Evolutionary conservation across 2,329 filamentous ascomycete genomes (phyloP).

Genomic region (Hirsutella minnesotensis): DNA sequence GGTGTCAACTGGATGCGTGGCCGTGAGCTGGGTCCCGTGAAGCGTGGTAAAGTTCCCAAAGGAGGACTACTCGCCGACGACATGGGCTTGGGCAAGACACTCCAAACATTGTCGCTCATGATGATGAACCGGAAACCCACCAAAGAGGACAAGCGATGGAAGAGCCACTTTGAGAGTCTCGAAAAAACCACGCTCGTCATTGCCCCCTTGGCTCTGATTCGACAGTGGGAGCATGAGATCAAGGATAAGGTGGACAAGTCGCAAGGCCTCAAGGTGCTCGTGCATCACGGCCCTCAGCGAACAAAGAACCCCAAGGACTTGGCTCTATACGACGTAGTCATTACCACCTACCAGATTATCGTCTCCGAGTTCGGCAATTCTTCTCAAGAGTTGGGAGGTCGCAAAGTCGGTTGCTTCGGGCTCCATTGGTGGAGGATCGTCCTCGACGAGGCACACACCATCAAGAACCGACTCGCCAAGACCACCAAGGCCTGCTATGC

Average conservation of each 20-base stretch:
- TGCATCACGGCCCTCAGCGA: constrained; percentile 82
- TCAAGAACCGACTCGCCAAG: constrained; percentile 97
- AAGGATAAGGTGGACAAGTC: constrained; percentile 62
- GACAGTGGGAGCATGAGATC: constrained; percentile 94
- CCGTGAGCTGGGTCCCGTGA: constrained; percentile 76
- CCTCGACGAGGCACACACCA: constrained; percentile 91
- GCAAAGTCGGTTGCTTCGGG: constrained; percentile 76
- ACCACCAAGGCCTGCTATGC: constrained; percentile 86
- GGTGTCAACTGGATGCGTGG: constrained; percentile 93
- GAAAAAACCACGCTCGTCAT: constrained; percentile 81
- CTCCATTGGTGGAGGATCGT: constrained; percentile 93
- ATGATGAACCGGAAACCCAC: constrained; percentile 65
- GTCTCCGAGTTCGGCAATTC: constrained; percentile 77
- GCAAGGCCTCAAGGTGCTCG: constrained; percentile 65
- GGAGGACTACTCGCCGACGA: constrained; percentile 94
- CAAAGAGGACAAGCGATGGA: constrained; percentile 45
- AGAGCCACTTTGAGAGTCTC: constrained; percentile 56
- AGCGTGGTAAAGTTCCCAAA: constrained; percentile 71
- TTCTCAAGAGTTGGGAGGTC: constrained; percentile 44
- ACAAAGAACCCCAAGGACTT: constrained; percentile 70
- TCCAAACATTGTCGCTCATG: constrained; percentile 84
- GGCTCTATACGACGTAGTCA: constrained; percentile 81
- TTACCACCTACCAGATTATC: constrained; percentile 93
- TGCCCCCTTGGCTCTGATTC: constrained; percentile 84
- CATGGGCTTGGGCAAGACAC: constrained; percentile 93